Evolutionary conservation across 345 rosid species (phyloP).

Genomic region (Arabis hirsuta): DNA sequence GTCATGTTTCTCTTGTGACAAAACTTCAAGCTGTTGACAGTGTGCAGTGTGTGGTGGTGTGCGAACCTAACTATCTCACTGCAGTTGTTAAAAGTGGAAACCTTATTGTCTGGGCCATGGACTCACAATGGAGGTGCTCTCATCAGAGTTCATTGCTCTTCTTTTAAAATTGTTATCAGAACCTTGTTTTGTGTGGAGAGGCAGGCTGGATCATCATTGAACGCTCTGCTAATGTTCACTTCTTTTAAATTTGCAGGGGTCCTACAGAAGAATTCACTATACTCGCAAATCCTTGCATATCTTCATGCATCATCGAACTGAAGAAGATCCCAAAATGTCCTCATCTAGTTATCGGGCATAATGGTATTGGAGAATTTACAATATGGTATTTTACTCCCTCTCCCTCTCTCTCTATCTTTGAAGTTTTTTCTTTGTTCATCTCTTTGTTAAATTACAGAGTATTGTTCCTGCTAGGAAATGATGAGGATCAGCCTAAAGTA

Average conservation of each 20-base stretch:
- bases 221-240: conserved; percentile 31
- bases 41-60: conserved; percentile 63
- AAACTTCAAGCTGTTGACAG: conserved; percentile 59
- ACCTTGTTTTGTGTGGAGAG: conserved; percentile 16
- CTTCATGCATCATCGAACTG: conserved; percentile 68
- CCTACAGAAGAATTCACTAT: conserved; percentile 55
- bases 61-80: conserved; percentile 62
- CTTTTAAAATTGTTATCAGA: conserved; percentile 17
- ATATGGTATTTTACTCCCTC: conserved; percentile 66
- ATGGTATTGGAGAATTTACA: conserved; percentile 76
- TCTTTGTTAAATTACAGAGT: background rate
- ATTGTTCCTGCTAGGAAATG: too few species aligned
- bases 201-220: conserved; percentile 34
- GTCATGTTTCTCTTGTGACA: conserved; percentile 71
- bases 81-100: conserved; percentile 76
- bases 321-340: conserved; percentile 70
- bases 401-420: conserved; percentile 15
- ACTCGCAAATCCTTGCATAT: conserved; percentile 48
- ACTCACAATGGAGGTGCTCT: conserved; percentile 78
- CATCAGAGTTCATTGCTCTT: conserved; percentile 4
- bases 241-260: conserved; percentile 57
- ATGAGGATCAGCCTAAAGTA: conserved; percentile 18
- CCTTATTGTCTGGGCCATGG: conserved; percentile 80
- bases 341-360: conserved; percentile 69
- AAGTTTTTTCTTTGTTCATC: background rate